Evolutionary conservation across 306 rosid genomes (phyloP), one percentile per base, ranked within the genome.

Genomic region (Sicyos baderoa): DNA sequence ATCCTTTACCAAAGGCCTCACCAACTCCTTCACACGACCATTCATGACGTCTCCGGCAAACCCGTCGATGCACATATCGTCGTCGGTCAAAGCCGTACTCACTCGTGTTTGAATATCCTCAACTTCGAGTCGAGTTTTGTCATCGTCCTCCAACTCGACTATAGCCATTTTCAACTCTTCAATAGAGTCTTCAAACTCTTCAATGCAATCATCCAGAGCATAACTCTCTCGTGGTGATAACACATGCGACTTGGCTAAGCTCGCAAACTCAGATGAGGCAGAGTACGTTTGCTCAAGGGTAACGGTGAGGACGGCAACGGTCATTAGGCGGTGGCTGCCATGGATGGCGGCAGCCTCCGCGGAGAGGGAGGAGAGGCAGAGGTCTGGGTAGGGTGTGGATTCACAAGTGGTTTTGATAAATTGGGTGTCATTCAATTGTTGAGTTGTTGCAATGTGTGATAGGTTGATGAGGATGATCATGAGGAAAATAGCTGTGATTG

Each of bases 1-100:
- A 8, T 79, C 50, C 65, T 51, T 15, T 13, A 73, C 66, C 58
- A 50, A 9, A 16, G 15, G 15, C 11, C 53, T 72, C 8, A 79
- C 47, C 44, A 21, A 22, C 21, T 10, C 25, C 77, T 73, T 78
- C 56, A 71, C 65, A 7, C 5, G 16, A 4, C 69, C 77, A 0
- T 64, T 72, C 65, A 35, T 13, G 6, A 17, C 12, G 0, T 14
- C 53, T 9, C 52, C 80, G 0, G 7, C 25, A 1, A 62, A 40
- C 15, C 68, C 68, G 0, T 62, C 68, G 51, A 35, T 35, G 27
- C 68, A 62, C 9, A 29, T 37, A 2, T 62, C 51, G 4, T 40
- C 51, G 9, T 40, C 9, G 0, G 68, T 62, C n/a, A 62, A 2
- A 40, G 68, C 68, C 18, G 68, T 25, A 0, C 68, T 40, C 6